Conservation (phyloP, 331 rosid genomes). For the Cucumis variabilis region DNA sequence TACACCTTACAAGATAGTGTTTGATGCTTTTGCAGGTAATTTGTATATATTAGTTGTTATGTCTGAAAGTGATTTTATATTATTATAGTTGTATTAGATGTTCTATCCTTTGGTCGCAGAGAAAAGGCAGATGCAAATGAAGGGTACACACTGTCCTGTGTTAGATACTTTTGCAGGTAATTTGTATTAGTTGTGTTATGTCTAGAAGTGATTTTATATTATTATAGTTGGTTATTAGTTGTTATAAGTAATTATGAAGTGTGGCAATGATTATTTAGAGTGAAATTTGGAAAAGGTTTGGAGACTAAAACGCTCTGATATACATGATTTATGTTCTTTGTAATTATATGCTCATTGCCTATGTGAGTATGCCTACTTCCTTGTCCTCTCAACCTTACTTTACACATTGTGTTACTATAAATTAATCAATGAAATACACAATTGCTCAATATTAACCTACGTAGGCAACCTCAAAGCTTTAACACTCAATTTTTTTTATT, state of each 20-base stretch:
- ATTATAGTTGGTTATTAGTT: not conserved
- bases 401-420: too few relatives aligned
- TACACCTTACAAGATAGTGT: slow-evolving; percentile 77
- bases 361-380: not conserved
- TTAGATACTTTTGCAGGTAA: slow-evolving; percentile 82
- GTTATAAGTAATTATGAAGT: not conserved
- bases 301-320: not conserved
- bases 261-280: not conserved
- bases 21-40: slow-evolving; percentile 81
- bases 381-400: not conserved
- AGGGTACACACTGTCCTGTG: too few relatives aligned
- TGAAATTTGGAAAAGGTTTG: not conserved
- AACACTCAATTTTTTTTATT: too few relatives aligned
- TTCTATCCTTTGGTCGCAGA: too few relatives aligned
- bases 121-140: too few relatives aligned
- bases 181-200: not conserved
- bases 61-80: too few relatives aligned
- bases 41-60: not conserved
- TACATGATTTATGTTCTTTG: not conserved
- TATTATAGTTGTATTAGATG: too few relatives aligned
- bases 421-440: too few relatives aligned
- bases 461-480: too few relatives aligned
- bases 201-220: not conserved
- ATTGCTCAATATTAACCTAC: too few relatives aligned
- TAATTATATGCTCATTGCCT: not conserved